Evolutionary conservation across 768 basidiomycete species (phyloP), one percentile per base, ranked within the genome.

Genomic region (Tylopilus sp.): DNA sequence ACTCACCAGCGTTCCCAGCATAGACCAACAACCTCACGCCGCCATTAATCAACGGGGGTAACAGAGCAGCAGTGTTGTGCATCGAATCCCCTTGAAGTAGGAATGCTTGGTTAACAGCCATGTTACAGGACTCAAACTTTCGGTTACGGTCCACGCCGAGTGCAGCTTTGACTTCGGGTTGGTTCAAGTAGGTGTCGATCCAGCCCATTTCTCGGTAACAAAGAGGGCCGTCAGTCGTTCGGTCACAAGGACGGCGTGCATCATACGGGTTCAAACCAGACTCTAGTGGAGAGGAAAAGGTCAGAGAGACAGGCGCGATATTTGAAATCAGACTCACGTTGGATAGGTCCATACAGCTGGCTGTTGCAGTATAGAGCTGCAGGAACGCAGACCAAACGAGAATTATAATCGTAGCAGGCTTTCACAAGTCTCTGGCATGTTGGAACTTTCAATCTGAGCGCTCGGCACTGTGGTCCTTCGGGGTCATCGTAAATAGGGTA

Each of bases 131-230:
- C 55, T 79, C 74, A 64, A 92, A 93, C 1, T 75, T 73, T 45
- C 72, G 68, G 4, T 76, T 68, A 2, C 81, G 78, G 58, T 84
- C 76, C 16, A 82, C 91, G 43, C 93, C 92, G 26, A 95, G 79
- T 9, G 83, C 81, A n/a, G 78, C 79, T 75, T 96, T 96, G 68
- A 85, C 75, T 52, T 79, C 78, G 6, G 85, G 79, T 47, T 81
- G 72, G 67, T 98, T 97, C 79, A 98, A 76, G 80, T 86, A 98
- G 1, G 76, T 80, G 60, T 97, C 95, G 64, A 97, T 84, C 89
- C 90, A 97, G 17, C 69, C 62, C 80, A 97, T 85, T 72, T 96
- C 78, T 53, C 68, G 75, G 68, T 91, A 92, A 74, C 91, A 92
- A 3, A 90, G 74, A 3, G 79, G 74, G 4, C 86, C 87, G 55